phyloP scores from a whole-genome alignment of 2,329 filamentous ascomycete genomes.

The Monilinia fructigena region DNA sequence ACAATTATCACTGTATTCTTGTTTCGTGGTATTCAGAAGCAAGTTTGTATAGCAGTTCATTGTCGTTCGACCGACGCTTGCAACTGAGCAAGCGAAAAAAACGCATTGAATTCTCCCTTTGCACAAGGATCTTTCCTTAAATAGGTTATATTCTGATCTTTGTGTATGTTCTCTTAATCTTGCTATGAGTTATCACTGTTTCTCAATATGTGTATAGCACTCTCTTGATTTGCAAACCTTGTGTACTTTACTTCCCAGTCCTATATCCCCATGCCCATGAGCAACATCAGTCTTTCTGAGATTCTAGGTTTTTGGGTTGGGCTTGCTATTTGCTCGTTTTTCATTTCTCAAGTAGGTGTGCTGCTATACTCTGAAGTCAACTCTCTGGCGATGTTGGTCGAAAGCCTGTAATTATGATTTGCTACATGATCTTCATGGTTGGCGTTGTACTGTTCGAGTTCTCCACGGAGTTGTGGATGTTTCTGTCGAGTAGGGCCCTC shows the following conservation, averaged over 20 bases:
- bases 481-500: conserved; percentile 64
- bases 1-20: neutral
- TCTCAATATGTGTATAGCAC: neutral
- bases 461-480: conserved; percentile 58
- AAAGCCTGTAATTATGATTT: conserved; percentile 76
- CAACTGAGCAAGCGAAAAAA: neutral
- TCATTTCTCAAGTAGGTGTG: conserved; percentile 76
- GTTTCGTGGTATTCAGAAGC: too few relatives aligned
- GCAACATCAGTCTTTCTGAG: neutral
- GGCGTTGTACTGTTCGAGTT: conserved; percentile 67
- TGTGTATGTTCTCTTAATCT: neutral
- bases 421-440: conserved; percentile 57
- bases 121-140: neutral
- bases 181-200: neutral
- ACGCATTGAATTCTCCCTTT: neutral
- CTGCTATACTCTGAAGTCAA: conserved; percentile 79
- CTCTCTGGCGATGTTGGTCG: conserved; percentile 66
- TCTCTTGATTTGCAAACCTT: conserved; percentile 4
- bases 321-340: conserved; percentile 56
- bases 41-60: neutral
- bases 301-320: conserved; percentile 7
- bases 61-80: neutral
- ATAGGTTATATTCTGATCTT: conserved; percentile 16
- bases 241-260: conserved; percentile 3
- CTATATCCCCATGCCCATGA: conserved; percentile 16